Evolutionary conservation across 179 eudicot species (phyloP).

Genomic region (Gypsophila paniculata): DNA sequence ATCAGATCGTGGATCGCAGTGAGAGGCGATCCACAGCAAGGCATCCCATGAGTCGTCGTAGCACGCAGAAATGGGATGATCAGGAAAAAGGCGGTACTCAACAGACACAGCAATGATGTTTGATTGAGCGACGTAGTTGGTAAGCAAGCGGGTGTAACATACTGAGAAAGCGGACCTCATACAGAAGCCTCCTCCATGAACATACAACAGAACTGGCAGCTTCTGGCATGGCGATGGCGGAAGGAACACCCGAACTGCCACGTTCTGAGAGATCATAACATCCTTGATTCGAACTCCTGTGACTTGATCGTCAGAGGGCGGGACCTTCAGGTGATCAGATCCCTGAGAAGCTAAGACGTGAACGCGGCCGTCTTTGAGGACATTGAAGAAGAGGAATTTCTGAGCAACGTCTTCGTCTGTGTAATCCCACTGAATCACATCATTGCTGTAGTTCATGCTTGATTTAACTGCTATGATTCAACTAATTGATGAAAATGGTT

Average conservation of each 20-base stretch:
- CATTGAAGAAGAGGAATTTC: slow-evolving; percentile 35
- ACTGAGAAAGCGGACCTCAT: slow-evolving; percentile 32
- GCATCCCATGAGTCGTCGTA: slow-evolving; percentile 44
- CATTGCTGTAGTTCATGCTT: neutral
- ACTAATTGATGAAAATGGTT: too few relatives aligned
- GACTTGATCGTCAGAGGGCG: slow-evolving; percentile 26
- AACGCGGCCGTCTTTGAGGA: slow-evolving; percentile 31
- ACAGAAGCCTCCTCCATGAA: slow-evolving; percentile 44
- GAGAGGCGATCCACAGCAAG: slow-evolving; percentile 37
- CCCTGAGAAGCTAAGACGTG: slow-evolving; percentile 11
- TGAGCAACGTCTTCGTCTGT: slow-evolving; percentile 24
- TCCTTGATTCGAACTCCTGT: slow-evolving; percentile 35
- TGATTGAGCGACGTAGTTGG: slow-evolving; percentile 26
- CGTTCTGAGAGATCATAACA: slow-evolving; percentile 21
- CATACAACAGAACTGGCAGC: slow-evolving; percentile 37
- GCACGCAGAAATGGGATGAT: slow-evolving; percentile 35
- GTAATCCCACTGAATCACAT: slow-evolving; percentile 14
- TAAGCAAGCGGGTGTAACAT: slow-evolving; percentile 21
- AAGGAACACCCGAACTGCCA: slow-evolving; percentile 38
- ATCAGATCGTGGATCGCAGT: slow-evolving; percentile 1
- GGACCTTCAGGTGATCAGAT: slow-evolving; percentile 6
- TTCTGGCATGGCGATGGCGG: slow-evolving; percentile 23
- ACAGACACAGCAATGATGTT: slow-evolving; percentile 36
- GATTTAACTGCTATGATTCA: too few relatives aligned
- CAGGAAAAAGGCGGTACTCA: slow-evolving; percentile 40